phyloP scores from a whole-genome alignment of 1,139 yeast species.

The Candida pseudoviswanathii region DNA sequence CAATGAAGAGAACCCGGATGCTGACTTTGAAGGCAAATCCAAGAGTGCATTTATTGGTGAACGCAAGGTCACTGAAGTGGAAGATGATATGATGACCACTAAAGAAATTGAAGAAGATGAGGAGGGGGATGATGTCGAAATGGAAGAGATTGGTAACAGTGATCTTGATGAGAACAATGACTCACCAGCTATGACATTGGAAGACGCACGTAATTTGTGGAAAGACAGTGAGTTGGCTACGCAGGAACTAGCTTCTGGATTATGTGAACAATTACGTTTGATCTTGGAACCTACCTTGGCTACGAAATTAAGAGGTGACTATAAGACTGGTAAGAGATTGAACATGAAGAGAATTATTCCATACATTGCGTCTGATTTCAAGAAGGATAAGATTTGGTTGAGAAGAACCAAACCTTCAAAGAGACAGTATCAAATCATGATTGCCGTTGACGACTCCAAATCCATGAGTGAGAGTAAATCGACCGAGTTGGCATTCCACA shows the following conservation, averaged over 20 bases:
- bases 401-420: constrained; percentile 97
- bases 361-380: constrained; percentile 95
- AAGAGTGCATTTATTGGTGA: constrained; percentile 57
- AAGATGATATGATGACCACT: constrained; percentile 25
- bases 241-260: constrained; percentile 80
- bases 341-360: constrained; percentile 98
- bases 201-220: constrained; percentile 81
- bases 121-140: constrained; percentile 15
- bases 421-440: constrained; percentile 96
- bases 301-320: constrained; percentile 92
- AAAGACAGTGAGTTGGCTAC: constrained; percentile 78
- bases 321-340: constrained; percentile 93
- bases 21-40: constrained; percentile 55
- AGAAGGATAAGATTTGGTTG: constrained; percentile 98
- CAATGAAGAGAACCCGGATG: constrained; percentile 30
- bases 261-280: constrained; percentile 90
- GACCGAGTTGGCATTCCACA: constrained; percentile 88
- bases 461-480: constrained; percentile 95
- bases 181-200: constrained; percentile 53
- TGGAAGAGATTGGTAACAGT: constrained; percentile 29
- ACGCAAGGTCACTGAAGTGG: constrained; percentile 48
- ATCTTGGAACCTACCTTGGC: constrained; percentile 95
- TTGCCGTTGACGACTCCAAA: constrained; percentile 95
- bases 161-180: constrained; percentile 25
- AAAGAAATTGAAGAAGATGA: constrained; percentile 24